Percentiles rank a stretch among this genome's conserved stretches.
These are phyloP conservation scores for Diaporthe capsici DNA, from an alignment of 2,329 filamentous ascomycete species.

Conservation along the genomic window DNA sequence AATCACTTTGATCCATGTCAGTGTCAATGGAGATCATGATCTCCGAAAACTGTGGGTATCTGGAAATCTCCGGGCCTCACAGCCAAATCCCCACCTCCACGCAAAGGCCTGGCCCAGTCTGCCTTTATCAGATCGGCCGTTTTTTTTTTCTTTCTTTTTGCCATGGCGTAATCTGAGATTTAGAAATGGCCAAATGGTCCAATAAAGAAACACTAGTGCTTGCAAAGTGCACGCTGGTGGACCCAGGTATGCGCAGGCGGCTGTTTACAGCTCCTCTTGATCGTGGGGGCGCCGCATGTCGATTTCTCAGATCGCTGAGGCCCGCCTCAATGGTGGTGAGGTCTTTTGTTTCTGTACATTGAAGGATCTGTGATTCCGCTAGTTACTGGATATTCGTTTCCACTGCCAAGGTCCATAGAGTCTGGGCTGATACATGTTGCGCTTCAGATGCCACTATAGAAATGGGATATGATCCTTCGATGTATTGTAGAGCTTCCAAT, in stretches of 20 bases:
- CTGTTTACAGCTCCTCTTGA: not conserved
- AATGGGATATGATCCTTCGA: too few relatives aligned
- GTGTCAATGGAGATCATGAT: not conserved
- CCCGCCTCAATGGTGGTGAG: too few relatives aligned
- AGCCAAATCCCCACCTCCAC: not conserved
- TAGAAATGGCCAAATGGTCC: not conserved
- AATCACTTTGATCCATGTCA: not conserved
- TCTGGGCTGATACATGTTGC: too few relatives aligned
- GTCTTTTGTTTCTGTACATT: too few relatives aligned
- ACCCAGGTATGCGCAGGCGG: not conserved
- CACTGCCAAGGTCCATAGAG: too few relatives aligned
- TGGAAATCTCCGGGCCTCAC: not conserved
- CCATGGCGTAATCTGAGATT: not conserved
- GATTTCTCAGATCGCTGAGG: not conserved
- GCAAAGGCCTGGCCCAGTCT: not conserved
- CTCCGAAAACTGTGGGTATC: not conserved
- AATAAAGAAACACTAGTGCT: not conserved
- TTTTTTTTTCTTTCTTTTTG: not conserved
- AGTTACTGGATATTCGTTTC: too few relatives aligned
- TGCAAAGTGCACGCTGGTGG: not conserved
- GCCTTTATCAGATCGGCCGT: constrained; percentile 19
- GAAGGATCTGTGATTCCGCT: too few relatives aligned
- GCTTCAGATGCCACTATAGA: too few relatives aligned
- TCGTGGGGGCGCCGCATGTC: not conserved
- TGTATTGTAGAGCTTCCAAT: too few relatives aligned